A percentile compares a stretch with the other conserved stretches of the same genome.
phyloP scores from a whole-genome alignment of 2,329 filamentous ascomycete genomes.

The Claviceps sp. region DNA sequence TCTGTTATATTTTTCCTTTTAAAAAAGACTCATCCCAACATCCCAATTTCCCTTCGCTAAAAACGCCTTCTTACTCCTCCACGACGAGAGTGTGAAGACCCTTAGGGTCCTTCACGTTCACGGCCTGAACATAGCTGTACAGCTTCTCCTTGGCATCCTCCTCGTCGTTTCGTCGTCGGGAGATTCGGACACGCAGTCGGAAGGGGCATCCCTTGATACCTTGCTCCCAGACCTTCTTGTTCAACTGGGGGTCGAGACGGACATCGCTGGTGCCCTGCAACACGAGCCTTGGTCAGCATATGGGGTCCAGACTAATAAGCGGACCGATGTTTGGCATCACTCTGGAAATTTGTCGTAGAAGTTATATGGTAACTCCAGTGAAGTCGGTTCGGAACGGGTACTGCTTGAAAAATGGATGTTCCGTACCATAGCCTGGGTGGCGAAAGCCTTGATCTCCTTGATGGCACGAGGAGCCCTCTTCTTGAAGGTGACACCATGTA shows the following conservation, averaged over 20 bases:
- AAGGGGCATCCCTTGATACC: constrained; percentile 98
- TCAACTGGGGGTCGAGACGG: constrained; percentile 94
- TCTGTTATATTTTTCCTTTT: constrained; percentile 18
- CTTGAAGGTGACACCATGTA: constrained; percentile 98
- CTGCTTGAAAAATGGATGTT: not conserved
- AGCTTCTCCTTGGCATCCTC: constrained; percentile 99
- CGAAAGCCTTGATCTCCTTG: constrained; percentile 98
- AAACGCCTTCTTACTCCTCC: constrained; percentile 43
- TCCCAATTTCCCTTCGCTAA: constrained; percentile 14
- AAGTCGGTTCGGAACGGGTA: too few species aligned
- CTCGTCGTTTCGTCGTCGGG: constrained; percentile 99
- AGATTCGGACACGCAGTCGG: constrained; percentile 96
- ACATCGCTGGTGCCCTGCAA: constrained; percentile 86
- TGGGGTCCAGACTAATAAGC: not conserved
- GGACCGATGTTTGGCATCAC: too few species aligned
- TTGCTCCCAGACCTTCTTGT: constrained; percentile 99
- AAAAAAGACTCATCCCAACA: constrained; percentile 25
- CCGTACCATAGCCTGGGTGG: constrained; percentile 89
- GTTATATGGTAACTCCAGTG: too few species aligned
- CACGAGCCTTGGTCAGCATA: constrained; percentile 11
- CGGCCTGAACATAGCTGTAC: constrained; percentile 98
- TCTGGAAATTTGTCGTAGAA: too few species aligned
- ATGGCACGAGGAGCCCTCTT: constrained; percentile 97
- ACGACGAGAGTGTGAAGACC: constrained; percentile 88
- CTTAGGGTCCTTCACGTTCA: constrained; percentile 99